A percentile compares a stretch with the other conserved stretches of the same genome.
Evolutionary conservation across 2,329 filamentous ascomycete species (phyloP).

Genomic region (Metarhizium humberi): DNA sequence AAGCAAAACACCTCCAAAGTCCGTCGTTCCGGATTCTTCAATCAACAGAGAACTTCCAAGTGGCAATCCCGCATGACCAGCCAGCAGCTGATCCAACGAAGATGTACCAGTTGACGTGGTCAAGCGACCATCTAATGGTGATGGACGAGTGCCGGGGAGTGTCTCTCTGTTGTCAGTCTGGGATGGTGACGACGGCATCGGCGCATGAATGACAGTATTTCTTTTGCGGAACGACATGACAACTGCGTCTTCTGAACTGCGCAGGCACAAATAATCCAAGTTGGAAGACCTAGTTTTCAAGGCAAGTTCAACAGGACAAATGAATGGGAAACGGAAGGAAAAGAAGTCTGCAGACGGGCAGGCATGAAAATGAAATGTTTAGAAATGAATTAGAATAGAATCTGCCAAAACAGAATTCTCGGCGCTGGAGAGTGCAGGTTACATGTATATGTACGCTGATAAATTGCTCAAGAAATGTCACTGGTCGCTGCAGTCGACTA

Average conservation of each 20-base stretch:
- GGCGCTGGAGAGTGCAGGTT: too few species aligned
- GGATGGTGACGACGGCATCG: constrained; percentile 12
- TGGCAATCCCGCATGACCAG: constrained; percentile 76
- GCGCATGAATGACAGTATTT: constrained; percentile 39
- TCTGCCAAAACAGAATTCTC: too few species aligned
- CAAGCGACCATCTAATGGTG: constrained; percentile 75
- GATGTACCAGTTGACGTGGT: constrained; percentile 87
- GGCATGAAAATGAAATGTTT: too few species aligned
- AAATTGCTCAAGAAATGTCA: too few species aligned
- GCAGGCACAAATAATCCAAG: neutral
- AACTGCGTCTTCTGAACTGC: neutral
- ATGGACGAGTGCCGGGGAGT: constrained; percentile 59
- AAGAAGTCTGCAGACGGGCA: neutral
- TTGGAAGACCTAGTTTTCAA: neutral
- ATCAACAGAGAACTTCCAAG: constrained; percentile 74
- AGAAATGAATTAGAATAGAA: too few species aligned
- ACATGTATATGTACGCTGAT: too few species aligned
- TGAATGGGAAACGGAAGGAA: constrained; percentile 3
- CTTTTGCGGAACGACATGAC: constrained; percentile 50
- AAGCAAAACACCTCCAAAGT: constrained; percentile 78
- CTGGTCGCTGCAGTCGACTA: too few species aligned
- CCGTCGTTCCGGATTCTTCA: constrained; percentile 86
- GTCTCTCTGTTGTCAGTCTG: constrained; percentile 29
- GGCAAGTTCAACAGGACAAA: neutral
- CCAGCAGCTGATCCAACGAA: constrained; percentile 75